phyloP scores from a whole-genome alignment of 805 yeast genomes.

The Kluyveromyces siamensis region DNA sequence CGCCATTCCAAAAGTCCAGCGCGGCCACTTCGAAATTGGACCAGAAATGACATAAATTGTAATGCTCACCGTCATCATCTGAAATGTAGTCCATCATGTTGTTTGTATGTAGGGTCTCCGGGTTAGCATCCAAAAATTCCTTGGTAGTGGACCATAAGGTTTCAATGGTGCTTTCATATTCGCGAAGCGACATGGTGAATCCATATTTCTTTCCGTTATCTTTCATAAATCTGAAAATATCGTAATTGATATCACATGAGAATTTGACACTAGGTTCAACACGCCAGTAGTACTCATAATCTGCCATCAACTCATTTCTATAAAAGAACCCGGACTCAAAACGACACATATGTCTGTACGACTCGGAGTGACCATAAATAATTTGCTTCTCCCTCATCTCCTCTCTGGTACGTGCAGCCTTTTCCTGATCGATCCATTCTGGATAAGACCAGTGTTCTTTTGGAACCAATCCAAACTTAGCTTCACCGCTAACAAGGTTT shows the following conservation, averaged over 20 bases:
- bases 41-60: slow-evolving; percentile 86
- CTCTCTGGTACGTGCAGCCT: slow-evolving; percentile 56
- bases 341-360: slow-evolving; percentile 88
- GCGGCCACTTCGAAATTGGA: slow-evolving; percentile 76
- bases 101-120: slow-evolving; percentile 48
- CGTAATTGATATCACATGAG: slow-evolving; percentile 71
- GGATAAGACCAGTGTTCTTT: slow-evolving; percentile 85
- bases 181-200: slow-evolving; percentile 66
- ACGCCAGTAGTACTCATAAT: slow-evolving; percentile 87
- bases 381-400: slow-evolving; percentile 45
- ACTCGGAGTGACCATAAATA: slow-evolving; percentile 65
- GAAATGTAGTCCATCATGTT: slow-evolving; percentile 65
- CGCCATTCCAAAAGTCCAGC: slow-evolving; percentile 63
- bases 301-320: slow-evolving; percentile 54
- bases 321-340: slow-evolving; percentile 80
- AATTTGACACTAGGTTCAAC: slow-evolving; percentile 77
- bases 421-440: slow-evolving; percentile 61
- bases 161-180: slow-evolving; percentile 60
- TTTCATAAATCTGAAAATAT: slow-evolving; percentile 72
- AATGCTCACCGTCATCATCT: slow-evolving; percentile 57
- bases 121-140: slow-evolving; percentile 51
- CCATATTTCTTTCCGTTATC: slow-evolving; percentile 67
- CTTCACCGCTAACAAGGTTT: slow-evolving; percentile 52
- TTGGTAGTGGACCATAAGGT: slow-evolving; percentile 70
- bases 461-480: slow-evolving; percentile 66